Evolutionary conservation across 176 grass and related monocot genomes (phyloP), one percentile per base, ranked within the genome.

Genomic region (Miscanthus lutarioriparius): DNA sequence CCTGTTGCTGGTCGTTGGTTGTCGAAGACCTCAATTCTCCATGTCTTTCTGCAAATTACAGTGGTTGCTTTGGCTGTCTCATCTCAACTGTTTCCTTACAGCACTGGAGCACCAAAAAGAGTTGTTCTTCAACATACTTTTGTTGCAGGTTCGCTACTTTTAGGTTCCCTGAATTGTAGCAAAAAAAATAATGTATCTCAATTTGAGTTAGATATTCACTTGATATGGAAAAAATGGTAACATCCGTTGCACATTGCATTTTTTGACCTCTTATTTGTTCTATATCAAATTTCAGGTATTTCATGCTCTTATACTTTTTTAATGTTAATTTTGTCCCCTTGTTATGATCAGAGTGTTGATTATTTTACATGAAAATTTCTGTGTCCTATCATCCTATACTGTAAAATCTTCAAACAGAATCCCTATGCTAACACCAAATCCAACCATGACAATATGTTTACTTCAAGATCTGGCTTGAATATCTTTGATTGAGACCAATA

Each of bases 81-180:
- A 25, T 98, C 96, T 27, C 96, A 98, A 80, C 71, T 98, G 36
- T 98, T 98, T 88, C 96, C 96, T 82, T 98, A 98, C 79, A 98
- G 91, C 85, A 88, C 59, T 51, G 71, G 84, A 75, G 96, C 96
- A 76, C 96, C 96, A 33, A 98, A 98, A 81, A 90, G 96, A 85
- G 81, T 98, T 53, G 85, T 98, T 62, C 76, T 98, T 83, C 96
- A 98, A 80, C 96, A 98, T 81, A 90, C 89, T 67, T 95, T 92
- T 89, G 23, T 87, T 69, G 93, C 85, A 90, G 96, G 96, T 98
- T 85, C 27, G 80, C 20, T 86, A 22, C n/a, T 62, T 62, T 25
- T 62, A 26, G 30, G 28, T 53, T 84, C 15, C 35, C 75, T 36
- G 32, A 68, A 35, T 61, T 61, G 72, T 65, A 30, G 22, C 12